phyloP scores from a whole-genome alignment of 2,329 filamentous ascomycete species.

The Exophiala mesophila region DNA sequence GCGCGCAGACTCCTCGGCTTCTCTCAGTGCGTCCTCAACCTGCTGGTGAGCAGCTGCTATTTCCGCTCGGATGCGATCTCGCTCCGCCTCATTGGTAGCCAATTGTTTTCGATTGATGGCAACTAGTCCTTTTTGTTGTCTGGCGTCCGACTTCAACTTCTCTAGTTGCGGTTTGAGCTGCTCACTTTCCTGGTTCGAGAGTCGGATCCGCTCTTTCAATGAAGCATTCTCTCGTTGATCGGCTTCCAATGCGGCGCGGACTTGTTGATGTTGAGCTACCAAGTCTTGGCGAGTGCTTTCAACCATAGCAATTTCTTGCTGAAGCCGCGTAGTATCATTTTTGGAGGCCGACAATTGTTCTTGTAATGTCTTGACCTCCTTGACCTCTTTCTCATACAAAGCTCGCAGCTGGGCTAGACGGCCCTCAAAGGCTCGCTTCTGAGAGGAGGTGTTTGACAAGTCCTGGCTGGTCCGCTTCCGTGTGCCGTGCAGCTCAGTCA shows the following conservation, averaged over 20 bases:
- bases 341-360: conserved; percentile 72
- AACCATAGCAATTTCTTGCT: conserved; percentile 75
- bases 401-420: conserved; percentile 78
- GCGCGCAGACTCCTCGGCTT: conserved; percentile 37
- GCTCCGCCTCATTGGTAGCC: conserved; percentile 78
- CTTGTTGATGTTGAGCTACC: conserved; percentile 73
- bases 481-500: conserved; percentile 86
- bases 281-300: conserved; percentile 78
- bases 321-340: conserved; percentile 76
- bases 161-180: conserved; percentile 87
- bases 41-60: conserved; percentile 62
- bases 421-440: conserved; percentile 90
- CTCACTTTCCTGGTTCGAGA: conserved; percentile 74
- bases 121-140: conserved; percentile 92
- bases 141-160: conserved; percentile 83
- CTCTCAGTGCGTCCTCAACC: conserved; percentile 54
- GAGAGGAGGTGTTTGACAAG: conserved; percentile 70
- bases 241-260: conserved; percentile 67
- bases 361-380: conserved; percentile 77
- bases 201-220: conserved; percentile 81
- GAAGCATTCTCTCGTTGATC: conserved; percentile 84
- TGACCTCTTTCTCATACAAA: conserved; percentile 89
- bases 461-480: conserved; percentile 74
- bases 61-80: conserved; percentile 80
- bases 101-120: conserved; percentile 99